These are phyloP conservation scores for Colletotrichum cuscutae DNA, from an alignment of 2,329 filamentous ascomycete genomes.

Conservation along the genomic window DNA sequence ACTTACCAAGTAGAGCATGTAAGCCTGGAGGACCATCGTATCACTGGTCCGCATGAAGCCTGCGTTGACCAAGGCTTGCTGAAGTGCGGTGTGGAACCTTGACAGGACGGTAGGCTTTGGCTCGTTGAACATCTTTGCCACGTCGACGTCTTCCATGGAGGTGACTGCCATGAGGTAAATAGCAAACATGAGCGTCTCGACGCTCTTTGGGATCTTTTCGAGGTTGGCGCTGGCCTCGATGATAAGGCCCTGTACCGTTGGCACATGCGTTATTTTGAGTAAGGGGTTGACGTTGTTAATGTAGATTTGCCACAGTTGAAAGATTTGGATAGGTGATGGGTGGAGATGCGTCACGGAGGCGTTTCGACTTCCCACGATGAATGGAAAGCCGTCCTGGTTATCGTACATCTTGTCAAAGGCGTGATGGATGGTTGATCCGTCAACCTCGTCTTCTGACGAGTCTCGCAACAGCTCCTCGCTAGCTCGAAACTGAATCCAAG, in stretches of 20 bases:
- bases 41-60: constrained; percentile 75
- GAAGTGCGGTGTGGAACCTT: constrained; percentile 67
- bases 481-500: constrained; percentile 56
- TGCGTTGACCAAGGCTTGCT: constrained; percentile 74
- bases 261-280: constrained; percentile 74
- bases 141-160: constrained; percentile 67
- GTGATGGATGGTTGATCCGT: constrained; percentile 65
- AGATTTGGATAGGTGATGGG: constrained; percentile 67
- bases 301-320: constrained; percentile 76
- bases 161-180: constrained; percentile 70
- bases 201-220: constrained; percentile 61
- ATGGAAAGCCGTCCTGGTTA: constrained; percentile 66
- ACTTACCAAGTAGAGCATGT: constrained; percentile 72
- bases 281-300: constrained; percentile 76
- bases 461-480: constrained; percentile 59
- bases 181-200: constrained; percentile 76
- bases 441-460: constrained; percentile 67
- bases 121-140: constrained; percentile 61
- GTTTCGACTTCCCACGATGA: constrained; percentile 59
- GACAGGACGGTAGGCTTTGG: constrained; percentile 60
- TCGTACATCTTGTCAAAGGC: constrained; percentile 70
- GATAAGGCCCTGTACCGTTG: constrained; percentile 71
- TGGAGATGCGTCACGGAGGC: constrained; percentile 58
- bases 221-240: constrained; percentile 69
- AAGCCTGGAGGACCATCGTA: constrained; percentile 73